These are phyloP conservation scores for Pseudognaphalium luteoalbum DNA, from an alignment of 129 eudicot genomes.

Conservation along the genomic window DNA sequence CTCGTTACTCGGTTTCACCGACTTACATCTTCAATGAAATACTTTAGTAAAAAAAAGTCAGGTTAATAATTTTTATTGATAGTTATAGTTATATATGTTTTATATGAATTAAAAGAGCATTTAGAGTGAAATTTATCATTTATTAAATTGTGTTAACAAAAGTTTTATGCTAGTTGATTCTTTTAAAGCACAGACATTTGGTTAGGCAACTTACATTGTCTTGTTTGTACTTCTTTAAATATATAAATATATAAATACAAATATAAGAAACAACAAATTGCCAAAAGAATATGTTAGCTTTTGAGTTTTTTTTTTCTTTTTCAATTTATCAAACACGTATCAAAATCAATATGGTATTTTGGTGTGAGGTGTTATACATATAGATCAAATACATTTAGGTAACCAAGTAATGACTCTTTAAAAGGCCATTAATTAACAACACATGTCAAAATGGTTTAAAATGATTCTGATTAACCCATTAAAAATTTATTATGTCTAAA, in stretches of 20 bases:
- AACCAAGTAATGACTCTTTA: background rate
- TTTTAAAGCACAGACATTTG: background rate
- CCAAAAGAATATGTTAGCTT: background rate
- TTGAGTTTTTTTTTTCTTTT: background rate
- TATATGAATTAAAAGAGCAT: background rate
- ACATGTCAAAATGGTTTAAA: background rate
- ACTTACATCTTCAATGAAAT: too few species aligned
- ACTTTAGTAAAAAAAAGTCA: too few species aligned
- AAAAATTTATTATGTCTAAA: background rate
- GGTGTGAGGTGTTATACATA: background rate
- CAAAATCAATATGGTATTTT: background rate
- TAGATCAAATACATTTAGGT: background rate
- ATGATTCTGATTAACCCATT: background rate
- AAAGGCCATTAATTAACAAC: background rate
- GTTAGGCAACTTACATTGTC: background rate
- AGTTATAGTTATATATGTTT: too few species aligned
- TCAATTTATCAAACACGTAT: background rate
- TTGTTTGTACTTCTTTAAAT: background rate
- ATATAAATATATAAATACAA: too few species aligned
- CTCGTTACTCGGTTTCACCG: too few species aligned
- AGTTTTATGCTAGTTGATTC: background rate
- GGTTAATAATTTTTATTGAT: too few species aligned
- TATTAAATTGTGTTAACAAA: too few species aligned
- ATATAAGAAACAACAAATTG: background rate
- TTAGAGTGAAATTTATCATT: too few species aligned